Base-by-base conservation (phyloP, 176 grass and related monocot genomes). In the Hordeum marinum region DNA sequence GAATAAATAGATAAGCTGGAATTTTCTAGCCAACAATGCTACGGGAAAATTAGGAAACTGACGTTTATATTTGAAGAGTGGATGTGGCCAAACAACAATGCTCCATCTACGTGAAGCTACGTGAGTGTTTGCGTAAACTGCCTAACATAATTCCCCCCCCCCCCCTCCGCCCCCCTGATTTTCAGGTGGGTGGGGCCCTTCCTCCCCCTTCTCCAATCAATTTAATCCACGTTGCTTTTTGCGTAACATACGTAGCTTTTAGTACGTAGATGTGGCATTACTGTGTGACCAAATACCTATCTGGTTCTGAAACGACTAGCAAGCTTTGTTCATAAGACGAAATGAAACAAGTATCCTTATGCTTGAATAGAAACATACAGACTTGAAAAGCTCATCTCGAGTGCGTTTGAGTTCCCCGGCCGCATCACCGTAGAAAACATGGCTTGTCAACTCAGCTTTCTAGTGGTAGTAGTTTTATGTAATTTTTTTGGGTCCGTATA, bases 331-430 rank as follows among this genome's bases (percentile, higher is more conserved):
- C 35, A 0, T 3, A 46, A 14, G 43, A 46, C 43, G 12, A 14
- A 46, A 46, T 46, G 43, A 20, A 46, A 46, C 43, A 4, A 46
- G 12, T 46, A 46, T 5, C 43, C 43, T 46, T 14, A 46, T 46
- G 43, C 43, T 14, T 46, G 43, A 46, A 46, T 12, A 46, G 11
- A 46, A 14, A 46, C 43, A 46, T 21, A 66, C 86, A 50, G 13
- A 99, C 96, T 94, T 94, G 93, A 99, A 96, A 88, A 94, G 90
- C 66, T 96, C 90, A 50, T 96, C 96, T 48, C 96, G 93, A 59
- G 96, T 81, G 52, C 84, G 91, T 64, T 94, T 99, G 35, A 96
- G 85, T 66, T 65, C 86, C n/a, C 96, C 96, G 4, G 88, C 72
- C 2, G 96, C 88, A 54, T 99, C 92, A 13, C 86, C 84, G 88